Percentiles rank a stretch among this genome's conserved stretches.
Evolutionary conservation across 2,329 filamentous ascomycete genomes (phyloP).

Genomic region (Atkinsonella texensis): DNA sequence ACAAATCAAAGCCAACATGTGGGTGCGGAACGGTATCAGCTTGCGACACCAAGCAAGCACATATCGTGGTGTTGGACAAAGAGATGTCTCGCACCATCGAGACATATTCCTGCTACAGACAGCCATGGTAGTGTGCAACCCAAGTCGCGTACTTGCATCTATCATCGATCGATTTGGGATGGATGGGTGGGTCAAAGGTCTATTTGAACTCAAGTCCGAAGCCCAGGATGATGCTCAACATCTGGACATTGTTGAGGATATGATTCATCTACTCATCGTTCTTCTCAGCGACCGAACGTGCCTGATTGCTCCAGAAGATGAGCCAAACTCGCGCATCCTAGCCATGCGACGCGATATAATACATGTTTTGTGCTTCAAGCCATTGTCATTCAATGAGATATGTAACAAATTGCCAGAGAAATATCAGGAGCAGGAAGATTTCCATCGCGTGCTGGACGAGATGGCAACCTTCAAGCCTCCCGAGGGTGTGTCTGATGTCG

Average conservation of each 20-base stretch:
- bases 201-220: slow-evolving; percentile 59
- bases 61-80: slow-evolving; percentile 77
- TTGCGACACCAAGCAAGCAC: slow-evolving; percentile 89
- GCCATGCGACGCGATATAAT: slow-evolving; percentile 81
- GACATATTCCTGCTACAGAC: slow-evolving; percentile 92
- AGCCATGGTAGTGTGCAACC: slow-evolving; percentile 75
- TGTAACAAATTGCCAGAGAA: slow-evolving; percentile 77
- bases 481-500: slow-evolving; percentile 83
- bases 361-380: slow-evolving; percentile 92
- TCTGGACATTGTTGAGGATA: slow-evolving; percentile 88
- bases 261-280: slow-evolving; percentile 86
- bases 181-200: slow-evolving; percentile 72
- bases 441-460: slow-evolving; percentile 70
- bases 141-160: slow-evolving; percentile 71
- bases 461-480: slow-evolving; percentile 85
- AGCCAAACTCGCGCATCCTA: slow-evolving; percentile 50
- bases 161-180: slow-evolving; percentile 89
- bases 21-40: slow-evolving; percentile 95
- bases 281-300: slow-evolving; percentile 80
- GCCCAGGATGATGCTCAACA: slow-evolving; percentile 80
- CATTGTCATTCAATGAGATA: slow-evolving; percentile 87
- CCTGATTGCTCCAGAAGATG: slow-evolving; percentile 56
- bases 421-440: slow-evolving; percentile 78
- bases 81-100: slow-evolving; percentile 87
- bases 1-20: slow-evolving; percentile 97